A percentile compares a stretch with the other conserved stretches of the same genome.
These are phyloP conservation scores for Epichloe elymi DNA, from an alignment of 2,329 filamentous ascomycete genomes.

Conservation along the genomic window DNA sequence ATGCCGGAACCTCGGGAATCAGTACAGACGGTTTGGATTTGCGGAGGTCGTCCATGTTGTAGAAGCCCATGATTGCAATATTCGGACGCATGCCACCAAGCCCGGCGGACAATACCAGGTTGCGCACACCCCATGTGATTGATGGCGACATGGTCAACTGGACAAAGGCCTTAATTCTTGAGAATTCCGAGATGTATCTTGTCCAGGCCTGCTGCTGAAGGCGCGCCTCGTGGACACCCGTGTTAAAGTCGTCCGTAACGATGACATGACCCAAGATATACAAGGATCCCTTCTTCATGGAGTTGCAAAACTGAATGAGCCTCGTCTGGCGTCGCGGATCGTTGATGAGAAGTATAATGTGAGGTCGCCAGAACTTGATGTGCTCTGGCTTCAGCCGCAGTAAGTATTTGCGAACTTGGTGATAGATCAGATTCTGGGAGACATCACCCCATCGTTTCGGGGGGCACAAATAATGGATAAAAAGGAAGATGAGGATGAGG, in stretches of 20 bases:
- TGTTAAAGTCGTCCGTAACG: slow-evolving; percentile 68
- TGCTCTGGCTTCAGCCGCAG: slow-evolving; percentile 75
- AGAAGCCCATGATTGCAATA: slow-evolving; percentile 69
- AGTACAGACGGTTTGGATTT: slow-evolving; percentile 41
- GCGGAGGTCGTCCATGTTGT: slow-evolving; percentile 66
- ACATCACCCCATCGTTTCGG: slow-evolving; percentile 87
- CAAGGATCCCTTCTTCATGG: slow-evolving; percentile 72
- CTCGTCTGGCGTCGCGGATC: slow-evolving; percentile 70
- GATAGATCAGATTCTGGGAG: slow-evolving; percentile 75
- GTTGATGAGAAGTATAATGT: slow-evolving; percentile 74
- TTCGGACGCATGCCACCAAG: slow-evolving; percentile 83
- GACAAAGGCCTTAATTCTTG: slow-evolving; percentile 78
- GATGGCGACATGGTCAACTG: slow-evolving; percentile 74
- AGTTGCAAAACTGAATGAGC: slow-evolving; percentile 84
- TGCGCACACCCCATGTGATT: slow-evolving; percentile 74
- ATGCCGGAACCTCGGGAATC: slow-evolving; percentile 36
- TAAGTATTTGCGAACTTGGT: slow-evolving; percentile 77
- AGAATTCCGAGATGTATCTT: slow-evolving; percentile 70
- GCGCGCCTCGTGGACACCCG: slow-evolving; percentile 67
- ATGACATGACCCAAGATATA: slow-evolving; percentile 84
- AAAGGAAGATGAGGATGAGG: slow-evolving; percentile 61
- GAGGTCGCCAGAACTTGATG: slow-evolving; percentile 87
- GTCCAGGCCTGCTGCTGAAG: slow-evolving; percentile 73
- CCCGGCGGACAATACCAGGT: slow-evolving; percentile 68
- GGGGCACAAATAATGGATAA: slow-evolving; percentile 76